phyloP scores from a whole-genome alignment of 495 filamentous ascomycete genomes.

The Penicillium tannophilum region DNA sequence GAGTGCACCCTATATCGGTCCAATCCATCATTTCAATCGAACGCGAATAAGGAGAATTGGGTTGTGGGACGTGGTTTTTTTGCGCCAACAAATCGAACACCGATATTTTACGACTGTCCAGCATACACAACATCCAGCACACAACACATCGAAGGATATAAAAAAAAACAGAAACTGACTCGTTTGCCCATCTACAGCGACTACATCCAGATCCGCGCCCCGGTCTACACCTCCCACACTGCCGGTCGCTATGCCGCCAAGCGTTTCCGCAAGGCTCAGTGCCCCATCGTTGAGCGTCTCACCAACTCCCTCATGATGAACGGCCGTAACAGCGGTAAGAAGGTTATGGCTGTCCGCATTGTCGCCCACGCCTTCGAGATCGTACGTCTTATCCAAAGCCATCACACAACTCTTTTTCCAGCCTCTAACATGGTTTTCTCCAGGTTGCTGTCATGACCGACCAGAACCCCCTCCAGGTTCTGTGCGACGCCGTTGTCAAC shows the following conservation, averaged over 20 bases:
- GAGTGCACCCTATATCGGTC: constrained; percentile 48
- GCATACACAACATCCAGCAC: constrained; percentile 1
- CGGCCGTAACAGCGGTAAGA: constrained; percentile 99
- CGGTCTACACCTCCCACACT: constrained; percentile 98
- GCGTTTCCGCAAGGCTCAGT: constrained; percentile 99
- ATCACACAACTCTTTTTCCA: not conserved
- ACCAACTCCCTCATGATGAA: constrained; percentile 99
- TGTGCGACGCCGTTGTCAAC: constrained; percentile 99
- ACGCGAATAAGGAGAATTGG: constrained; percentile 14
- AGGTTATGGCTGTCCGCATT: constrained; percentile 99
- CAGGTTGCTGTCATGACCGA: constrained; percentile 99
- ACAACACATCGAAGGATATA: not conserved
- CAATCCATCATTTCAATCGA: constrained; percentile 20
- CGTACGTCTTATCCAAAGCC: constrained; percentile 58
- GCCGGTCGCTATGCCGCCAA: constrained; percentile 98
- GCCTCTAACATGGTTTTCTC: constrained; percentile 14
- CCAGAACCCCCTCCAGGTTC: constrained; percentile 99
- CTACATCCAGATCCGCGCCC: constrained; percentile 98
- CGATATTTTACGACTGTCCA: not conserved
- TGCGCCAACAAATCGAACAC: not conserved
- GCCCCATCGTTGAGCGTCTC: constrained; percentile 99
- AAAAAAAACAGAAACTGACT: constrained; percentile 11
- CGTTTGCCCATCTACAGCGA: constrained; percentile 60
- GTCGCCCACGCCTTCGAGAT: constrained; percentile 99
- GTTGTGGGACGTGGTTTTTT: constrained; percentile 18